Evolutionary conservation across 495 filamentous ascomycete species (phyloP).

Genomic region (Trichocladium uniseriatum): DNA sequence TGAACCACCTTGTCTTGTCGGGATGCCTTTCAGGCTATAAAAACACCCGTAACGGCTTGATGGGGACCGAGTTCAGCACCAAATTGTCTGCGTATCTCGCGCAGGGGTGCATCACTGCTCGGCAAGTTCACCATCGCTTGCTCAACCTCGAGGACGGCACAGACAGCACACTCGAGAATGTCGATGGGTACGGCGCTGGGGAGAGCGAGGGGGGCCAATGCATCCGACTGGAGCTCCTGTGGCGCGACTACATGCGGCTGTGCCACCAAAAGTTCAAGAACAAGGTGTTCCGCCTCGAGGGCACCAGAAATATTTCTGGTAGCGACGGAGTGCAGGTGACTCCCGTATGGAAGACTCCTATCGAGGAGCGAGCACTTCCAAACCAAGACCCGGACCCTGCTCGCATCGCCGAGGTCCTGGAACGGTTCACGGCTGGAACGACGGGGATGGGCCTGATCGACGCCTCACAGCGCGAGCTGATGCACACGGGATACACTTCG

Average conservation of each 20-base stretch:
- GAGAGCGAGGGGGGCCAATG: conserved; percentile 59
- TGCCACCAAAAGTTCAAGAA: conserved; percentile 54
- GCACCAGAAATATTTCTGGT: conserved; percentile 29
- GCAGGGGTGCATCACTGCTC: conserved; percentile 57
- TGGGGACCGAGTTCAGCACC: conserved; percentile 58
- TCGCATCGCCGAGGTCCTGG: conserved; percentile 29
- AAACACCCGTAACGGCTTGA: conserved; percentile 55
- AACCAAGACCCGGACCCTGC: conserved; percentile 26
- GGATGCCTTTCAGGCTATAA: conserved; percentile 54
- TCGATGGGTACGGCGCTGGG: conserved; percentile 49
- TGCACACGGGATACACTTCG: conserved; percentile 61
- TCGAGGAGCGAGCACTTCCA: conserved; percentile 7
- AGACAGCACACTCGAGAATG: conserved; percentile 22
- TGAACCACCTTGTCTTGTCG: conserved; percentile 48
- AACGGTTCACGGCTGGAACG: conserved; percentile 49
- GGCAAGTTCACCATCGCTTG: conserved; percentile 54
- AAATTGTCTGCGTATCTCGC: conserved; percentile 62
- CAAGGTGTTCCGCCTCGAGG: conserved; percentile 50
- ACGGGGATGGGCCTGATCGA: conserved; percentile 66
- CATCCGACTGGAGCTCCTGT: conserved; percentile 61
- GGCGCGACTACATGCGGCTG: conserved; percentile 69
- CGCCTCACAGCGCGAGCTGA: conserved; percentile 57
- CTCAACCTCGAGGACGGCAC: conserved; percentile 53
- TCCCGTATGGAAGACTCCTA: conserved; percentile 29
- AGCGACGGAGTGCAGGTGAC: conserved; percentile 12